Evolutionary conservation across 1,284 basidiomycete species (phyloP), one percentile per base, ranked within the genome.

Genomic region (Hymenochaete sp.): DNA sequence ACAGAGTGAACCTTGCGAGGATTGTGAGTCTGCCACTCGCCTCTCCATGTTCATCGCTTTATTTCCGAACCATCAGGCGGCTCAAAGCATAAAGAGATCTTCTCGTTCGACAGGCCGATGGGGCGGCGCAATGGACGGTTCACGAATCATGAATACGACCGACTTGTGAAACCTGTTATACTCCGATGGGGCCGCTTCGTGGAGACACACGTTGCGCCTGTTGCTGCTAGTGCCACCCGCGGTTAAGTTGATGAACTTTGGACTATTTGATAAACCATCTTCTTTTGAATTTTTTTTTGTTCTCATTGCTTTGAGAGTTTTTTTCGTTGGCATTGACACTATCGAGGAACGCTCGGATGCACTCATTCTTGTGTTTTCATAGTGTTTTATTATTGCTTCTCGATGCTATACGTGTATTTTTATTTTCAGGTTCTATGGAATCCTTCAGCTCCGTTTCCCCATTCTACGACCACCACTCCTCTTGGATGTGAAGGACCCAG

Each of bases 161-260:
- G 61, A 13, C 67, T 89, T 25, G 81, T 89, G 28, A 75, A 74
- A 54, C 81, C 81, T 36, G 75, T 87, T 7, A 73, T 89, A 42
- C 75, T 82, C 57, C 77, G 74, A 48, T 89, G 85, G 85, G 84
- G 79, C 3, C 63, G 52, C 16, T 88, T 84, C 49, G 64, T 71
- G 3, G 57, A 62, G 33, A 52, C 51, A 0, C 63, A 60, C 49
- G 14, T 35, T 5, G 6, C 5, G 21, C 4, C 8, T 5, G 14
- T 19, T 19, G 13, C 5, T 35, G 13, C 14, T 8, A n/a, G 21
- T n/a, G 32, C 14, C 8, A 6, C 32, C 32, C 21, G 13, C 14
- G 4, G 21, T n/a, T 6, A 6, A n/a, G 21, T 35, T n/a, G n/a
- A n/a, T 6, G 14, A 35, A n/a, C 6, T 35, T 35, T 35, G 14